Evolutionary conservation across 176 grass and related monocot genomes (phyloP).

Genomic region (Oryza meyeriana): DNA sequence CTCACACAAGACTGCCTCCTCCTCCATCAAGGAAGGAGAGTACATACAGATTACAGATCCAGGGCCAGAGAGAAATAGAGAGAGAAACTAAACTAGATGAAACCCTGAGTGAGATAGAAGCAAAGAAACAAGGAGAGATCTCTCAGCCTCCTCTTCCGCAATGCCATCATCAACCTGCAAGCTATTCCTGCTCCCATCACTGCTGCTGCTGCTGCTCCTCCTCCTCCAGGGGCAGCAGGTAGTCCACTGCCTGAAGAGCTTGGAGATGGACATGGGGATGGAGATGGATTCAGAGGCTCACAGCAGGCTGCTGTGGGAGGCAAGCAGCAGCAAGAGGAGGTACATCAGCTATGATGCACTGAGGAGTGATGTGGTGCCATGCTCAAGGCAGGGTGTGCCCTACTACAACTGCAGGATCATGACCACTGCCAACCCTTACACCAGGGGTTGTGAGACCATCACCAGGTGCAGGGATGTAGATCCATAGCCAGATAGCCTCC

Average conservation of each 20-base stretch:
- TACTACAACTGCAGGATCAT: conserved; percentile 94
- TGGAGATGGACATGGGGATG: conserved; percentile 32
- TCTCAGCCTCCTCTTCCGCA: background rate
- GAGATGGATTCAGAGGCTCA: conserved; percentile 60
- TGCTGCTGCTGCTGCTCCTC: conserved; percentile 6
- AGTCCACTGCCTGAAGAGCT: conserved; percentile 13
- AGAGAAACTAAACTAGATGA: background rate
- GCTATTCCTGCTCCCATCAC: conserved; percentile 18
- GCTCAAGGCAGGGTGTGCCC: conserved; percentile 68
- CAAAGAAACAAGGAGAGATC: background rate
- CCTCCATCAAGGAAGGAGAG: conserved; percentile 17
- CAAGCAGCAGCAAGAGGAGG: conserved; percentile 27
- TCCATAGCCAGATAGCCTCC: conserved; percentile 7
- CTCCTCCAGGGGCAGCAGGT: conserved; percentile 28
- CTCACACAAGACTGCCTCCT: background rate
- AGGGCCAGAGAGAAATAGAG: background rate
- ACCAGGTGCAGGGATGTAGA: conserved; percentile 64
- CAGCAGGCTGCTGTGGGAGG: conserved; percentile 49
- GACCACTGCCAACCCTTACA: conserved; percentile 79
- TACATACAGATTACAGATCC: background rate
- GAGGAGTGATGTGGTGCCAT: conserved; percentile 78
- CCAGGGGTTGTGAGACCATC: conserved; percentile 83
- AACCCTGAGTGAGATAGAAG: background rate
- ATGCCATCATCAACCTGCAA: conserved; percentile 31
- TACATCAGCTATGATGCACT: conserved; percentile 96